Evolutionary conservation across 768 basidiomycete genomes (phyloP), one percentile per base, ranked within the genome.

Genomic region (Termitomyces sp.): DNA sequence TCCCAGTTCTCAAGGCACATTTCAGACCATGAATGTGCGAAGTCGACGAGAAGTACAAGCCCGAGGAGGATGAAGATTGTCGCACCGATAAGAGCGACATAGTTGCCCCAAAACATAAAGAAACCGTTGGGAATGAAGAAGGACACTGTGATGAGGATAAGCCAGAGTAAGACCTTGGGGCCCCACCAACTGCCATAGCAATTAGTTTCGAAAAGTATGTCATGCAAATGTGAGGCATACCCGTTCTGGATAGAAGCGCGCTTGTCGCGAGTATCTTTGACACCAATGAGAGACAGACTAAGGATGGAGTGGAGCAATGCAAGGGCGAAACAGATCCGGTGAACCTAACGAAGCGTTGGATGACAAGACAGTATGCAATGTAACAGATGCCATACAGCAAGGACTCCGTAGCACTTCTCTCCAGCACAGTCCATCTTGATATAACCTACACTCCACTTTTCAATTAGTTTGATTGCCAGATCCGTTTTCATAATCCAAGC

Each of bases 21-120:
- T 71, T 99, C 97, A 15, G 93, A 93, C 95, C 95, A 98, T 5
- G 92, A 89, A 68, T 99, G 97, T 2, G 97, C 97, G 65, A 98
- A 98, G 75, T 99, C 97, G 70, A 99, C 89, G 55, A 99, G 85
- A 43, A 99, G 87, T 55, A 99, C 92, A 28, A 99, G 86, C 45
- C 97, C 97, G 60, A 99, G 87, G 34, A 98, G 85, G 67, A 99
- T 98, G 76, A 99, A 99, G 57, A 94, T 68, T 6, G 89, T 92
- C 0, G 96, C 92, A 37, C 97, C 97, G 53, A 98, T 84, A 42
- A 97, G 80, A 22, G 95, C 82, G 58, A 93, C 72, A 65, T 97
- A 96, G 62, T 95, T 93, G 34, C 94, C 95, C 89, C 93, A 98
- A 69, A 97, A 91, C 74, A 98, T 94, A 76, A 98, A 98, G 82